A percentile compares a stretch with the other conserved stretches of the same genome.
Evolutionary conservation across 306 rosid genomes (phyloP).

Genomic region (Fagus crenata): DNA sequence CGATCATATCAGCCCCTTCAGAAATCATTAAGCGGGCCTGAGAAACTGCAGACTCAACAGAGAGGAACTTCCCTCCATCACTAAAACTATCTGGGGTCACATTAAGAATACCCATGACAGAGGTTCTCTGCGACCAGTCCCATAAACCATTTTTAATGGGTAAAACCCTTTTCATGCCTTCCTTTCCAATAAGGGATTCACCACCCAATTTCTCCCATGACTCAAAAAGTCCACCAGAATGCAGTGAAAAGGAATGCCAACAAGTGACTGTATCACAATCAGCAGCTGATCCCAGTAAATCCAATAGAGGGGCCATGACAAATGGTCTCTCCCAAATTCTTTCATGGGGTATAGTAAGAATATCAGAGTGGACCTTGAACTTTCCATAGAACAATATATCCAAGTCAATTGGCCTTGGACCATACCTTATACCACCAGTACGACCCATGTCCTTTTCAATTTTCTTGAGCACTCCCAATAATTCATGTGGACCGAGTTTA

Average conservation of each 20-base stretch:
- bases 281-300: conserved; percentile 64
- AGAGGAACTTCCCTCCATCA: conserved; percentile 74
- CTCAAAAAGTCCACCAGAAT: conserved; percentile 54
- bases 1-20: conserved; percentile 87
- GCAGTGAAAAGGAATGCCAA: conserved; percentile 79
- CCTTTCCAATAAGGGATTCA: conserved; percentile 71
- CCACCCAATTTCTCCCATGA: conserved; percentile 81
- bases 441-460: conserved; percentile 82
- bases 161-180: conserved; percentile 78
- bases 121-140: conserved; percentile 73
- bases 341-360: conserved; percentile 79
- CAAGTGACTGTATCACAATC: conserved; percentile 63
- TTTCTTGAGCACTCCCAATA: conserved; percentile 62
- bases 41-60: conserved; percentile 63
- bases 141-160: conserved; percentile 61
- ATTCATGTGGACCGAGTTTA: conserved; percentile 83
- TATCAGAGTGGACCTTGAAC: conserved; percentile 56
- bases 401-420: conserved; percentile 91
- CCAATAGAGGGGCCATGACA: conserved; percentile 88
- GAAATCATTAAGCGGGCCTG: conserved; percentile 76
- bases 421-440: conserved; percentile 71
- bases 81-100: conserved; percentile 94
- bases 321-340: conserved; percentile 96
- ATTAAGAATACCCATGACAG: conserved; percentile 82
- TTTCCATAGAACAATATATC: conserved; percentile 89